A percentile compares a stretch with the other conserved stretches of the same genome.
Evolutionary conservation across 2,329 filamentous ascomycete species (phyloP).

Genomic region (Microcera coccophila): DNA sequence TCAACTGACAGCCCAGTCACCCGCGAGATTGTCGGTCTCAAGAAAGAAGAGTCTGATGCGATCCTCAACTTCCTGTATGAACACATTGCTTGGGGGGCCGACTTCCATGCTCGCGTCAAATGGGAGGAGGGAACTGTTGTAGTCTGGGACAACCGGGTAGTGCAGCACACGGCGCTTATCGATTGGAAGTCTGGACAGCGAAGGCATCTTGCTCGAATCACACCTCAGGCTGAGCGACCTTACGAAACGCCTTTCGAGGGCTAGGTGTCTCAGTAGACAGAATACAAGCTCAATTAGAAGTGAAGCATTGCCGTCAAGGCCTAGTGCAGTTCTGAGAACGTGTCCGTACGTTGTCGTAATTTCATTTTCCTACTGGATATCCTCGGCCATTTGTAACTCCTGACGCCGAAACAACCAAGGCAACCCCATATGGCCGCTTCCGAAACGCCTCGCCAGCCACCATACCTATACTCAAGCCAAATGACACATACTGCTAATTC

Average conservation of each 20-base stretch:
- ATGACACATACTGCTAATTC: no score
- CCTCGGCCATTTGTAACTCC: no score
- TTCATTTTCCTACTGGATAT: no score
- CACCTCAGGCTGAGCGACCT: conserved; percentile 75
- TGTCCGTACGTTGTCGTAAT: no score
- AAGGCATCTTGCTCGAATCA: conserved; percentile 76
- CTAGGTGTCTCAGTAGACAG: conserved; percentile 2
- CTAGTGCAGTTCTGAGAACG: no score
- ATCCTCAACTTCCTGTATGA: conserved; percentile 67
- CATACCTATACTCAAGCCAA: background rate
- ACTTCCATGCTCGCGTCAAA: conserved; percentile 68
- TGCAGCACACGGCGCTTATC: conserved; percentile 71
- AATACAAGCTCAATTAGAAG: no score
- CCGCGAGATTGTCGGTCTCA: conserved; percentile 73
- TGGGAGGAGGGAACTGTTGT: conserved; percentile 80
- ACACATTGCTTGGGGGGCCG: conserved; percentile 53
- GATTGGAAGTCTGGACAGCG: conserved; percentile 79
- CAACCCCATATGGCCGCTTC: background rate
- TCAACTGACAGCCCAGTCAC: conserved; percentile 53
- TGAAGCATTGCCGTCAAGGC: no score
- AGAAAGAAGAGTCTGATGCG: conserved; percentile 80
- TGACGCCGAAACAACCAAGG: background rate
- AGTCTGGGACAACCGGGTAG: conserved; percentile 82
- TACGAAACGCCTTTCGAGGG: conserved; percentile 59
- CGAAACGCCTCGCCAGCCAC: background rate